phyloP scores from a whole-genome alignment of 2,329 filamentous ascomycete species.

The Fusarium sp. region DNA sequence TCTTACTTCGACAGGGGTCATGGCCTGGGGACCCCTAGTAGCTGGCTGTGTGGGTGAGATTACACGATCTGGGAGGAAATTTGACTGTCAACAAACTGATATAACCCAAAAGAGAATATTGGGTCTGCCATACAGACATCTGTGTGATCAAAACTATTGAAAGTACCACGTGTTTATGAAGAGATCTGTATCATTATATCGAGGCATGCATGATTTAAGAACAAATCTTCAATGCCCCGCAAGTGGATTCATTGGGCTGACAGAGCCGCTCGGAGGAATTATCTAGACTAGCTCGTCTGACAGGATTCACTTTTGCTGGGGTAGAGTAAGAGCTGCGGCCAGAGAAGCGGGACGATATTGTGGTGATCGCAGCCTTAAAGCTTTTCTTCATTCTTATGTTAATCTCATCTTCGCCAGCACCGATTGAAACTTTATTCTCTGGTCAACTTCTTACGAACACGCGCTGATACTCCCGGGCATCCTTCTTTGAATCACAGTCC shows the following conservation, averaged over 20 bases:
- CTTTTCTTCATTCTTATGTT: neutral
- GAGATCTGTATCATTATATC: neutral
- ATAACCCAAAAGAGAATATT: neutral
- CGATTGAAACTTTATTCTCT: neutral
- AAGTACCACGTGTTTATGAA: no score
- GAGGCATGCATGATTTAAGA: neutral
- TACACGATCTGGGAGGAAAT: neutral
- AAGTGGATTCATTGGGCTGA: constrained; percentile 1
- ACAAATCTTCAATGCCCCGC: neutral
- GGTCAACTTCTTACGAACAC: neutral
- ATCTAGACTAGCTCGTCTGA: neutral
- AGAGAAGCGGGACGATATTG: neutral
- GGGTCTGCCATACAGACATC: no score
- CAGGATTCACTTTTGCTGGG: constrained; percentile 1
- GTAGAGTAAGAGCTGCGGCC: neutral
- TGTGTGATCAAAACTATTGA: no score
- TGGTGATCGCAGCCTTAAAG: neutral
- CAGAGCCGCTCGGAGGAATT: neutral
- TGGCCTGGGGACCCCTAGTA: neutral
- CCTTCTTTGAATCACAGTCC: neutral
- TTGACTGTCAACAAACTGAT: neutral
- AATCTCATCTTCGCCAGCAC: neutral
- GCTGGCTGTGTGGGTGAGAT: neutral
- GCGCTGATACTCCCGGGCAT: neutral
- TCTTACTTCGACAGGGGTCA: neutral